A percentile compares a stretch with the other conserved stretches of the same genome.
Conservation (phyloP, 176 grass and related monocot genomes). For the Carex kokanica region DNA sequence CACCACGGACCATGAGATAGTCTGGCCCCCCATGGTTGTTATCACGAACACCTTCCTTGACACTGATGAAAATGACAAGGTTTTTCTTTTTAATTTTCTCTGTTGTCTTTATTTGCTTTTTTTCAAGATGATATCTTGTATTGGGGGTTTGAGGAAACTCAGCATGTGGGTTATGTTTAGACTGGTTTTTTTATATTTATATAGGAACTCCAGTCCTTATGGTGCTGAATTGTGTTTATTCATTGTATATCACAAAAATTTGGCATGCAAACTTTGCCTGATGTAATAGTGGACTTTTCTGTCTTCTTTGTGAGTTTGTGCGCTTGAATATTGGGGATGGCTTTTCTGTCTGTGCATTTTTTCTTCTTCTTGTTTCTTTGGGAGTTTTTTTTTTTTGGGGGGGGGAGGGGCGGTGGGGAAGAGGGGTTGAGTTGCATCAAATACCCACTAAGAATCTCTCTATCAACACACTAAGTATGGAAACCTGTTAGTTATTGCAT, state of each 20-base stretch:
- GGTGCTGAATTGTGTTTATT: neutral
- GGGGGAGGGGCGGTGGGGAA: neutral
- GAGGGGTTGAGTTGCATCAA: too few relatives aligned
- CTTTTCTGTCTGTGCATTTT: neutral
- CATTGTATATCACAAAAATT: neutral
- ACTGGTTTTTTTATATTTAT: neutral
- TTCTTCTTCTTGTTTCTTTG: neutral
- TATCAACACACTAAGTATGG: too few relatives aligned
- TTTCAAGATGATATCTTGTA: conserved; percentile 31
- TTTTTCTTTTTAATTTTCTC: conserved; percentile 12
- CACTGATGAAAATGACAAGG: conserved; percentile 70
- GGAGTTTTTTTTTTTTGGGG: neutral
- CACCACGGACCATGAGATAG: conserved; percentile 50
- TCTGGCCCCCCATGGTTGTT: conserved; percentile 96
- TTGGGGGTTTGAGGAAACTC: conserved; percentile 25
- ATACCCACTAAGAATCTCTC: too few relatives aligned
- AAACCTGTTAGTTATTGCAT: too few relatives aligned
- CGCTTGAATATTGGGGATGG: too few relatives aligned
- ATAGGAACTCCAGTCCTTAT: neutral
- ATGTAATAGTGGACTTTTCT: neutral
- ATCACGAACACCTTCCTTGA: conserved; percentile 80
- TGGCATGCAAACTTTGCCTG: neutral
- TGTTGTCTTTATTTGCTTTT: conserved; percentile 23
- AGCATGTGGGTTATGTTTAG: neutral
- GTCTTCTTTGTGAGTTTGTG: neutral